phyloP scores from a whole-genome alignment of 495 filamentous ascomycete genomes.

The Daldinia vernicosa region DNA sequence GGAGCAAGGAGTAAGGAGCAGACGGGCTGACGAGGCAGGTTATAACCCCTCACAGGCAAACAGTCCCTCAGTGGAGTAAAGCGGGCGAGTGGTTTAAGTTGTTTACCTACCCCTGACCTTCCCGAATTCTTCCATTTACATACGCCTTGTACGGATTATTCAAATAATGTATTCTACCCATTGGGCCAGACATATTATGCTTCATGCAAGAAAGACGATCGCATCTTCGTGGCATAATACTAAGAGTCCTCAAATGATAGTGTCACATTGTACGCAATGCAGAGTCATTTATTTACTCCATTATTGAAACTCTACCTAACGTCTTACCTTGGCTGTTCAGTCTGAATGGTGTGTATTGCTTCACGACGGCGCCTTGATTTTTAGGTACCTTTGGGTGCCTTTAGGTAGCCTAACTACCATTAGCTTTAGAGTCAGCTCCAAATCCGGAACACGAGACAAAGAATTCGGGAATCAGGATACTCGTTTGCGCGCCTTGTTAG shows the following conservation, averaged over 20 bases:
- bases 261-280: conserved; percentile 19
- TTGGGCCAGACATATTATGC: conserved; percentile 11
- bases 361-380: not conserved
- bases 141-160: not conserved
- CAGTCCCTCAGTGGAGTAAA: not conserved
- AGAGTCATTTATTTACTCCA: conserved; percentile 5
- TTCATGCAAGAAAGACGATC: conserved; percentile 30
- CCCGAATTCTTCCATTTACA: conserved; percentile 21
- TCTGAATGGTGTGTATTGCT: not conserved
- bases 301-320: conserved; percentile 11
- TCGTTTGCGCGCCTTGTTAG: not conserved
- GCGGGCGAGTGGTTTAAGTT: not conserved
- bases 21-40: no score
- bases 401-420: not conserved
- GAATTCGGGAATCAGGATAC: not conserved
- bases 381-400: not conserved
- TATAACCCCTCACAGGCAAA: conserved; percentile 3
- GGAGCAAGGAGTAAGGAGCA: no score
- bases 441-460: conserved; percentile 10
- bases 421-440: conserved; percentile 1
- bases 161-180: not conserved
- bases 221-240: conserved; percentile 32
- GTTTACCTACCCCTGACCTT: conserved; percentile 20
- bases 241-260: not conserved
- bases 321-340: not conserved